Percentiles rank a stretch among this genome's conserved stretches.
Evolutionary conservation across 2,329 filamentous ascomycete genomes (phyloP).

Genomic region (Fusarium falciforme): DNA sequence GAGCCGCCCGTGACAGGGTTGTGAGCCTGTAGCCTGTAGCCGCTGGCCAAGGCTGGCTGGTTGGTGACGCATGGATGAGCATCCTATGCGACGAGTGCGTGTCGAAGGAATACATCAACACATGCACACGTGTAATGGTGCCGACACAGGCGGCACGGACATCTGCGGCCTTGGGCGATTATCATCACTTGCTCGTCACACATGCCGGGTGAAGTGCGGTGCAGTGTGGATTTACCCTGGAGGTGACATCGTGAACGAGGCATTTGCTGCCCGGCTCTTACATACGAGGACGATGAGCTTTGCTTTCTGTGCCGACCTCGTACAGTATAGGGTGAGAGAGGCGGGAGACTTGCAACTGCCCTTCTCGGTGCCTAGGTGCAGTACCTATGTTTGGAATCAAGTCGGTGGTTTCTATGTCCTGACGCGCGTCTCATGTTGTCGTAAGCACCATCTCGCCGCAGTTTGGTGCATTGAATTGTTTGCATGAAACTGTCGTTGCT

Average conservation of each 20-base stretch:
- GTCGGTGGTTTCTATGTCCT: background rate
- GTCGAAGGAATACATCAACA: conserved; percentile 19
- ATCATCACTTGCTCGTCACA: background rate
- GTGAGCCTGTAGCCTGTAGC: background rate
- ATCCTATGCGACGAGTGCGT: conserved; percentile 23
- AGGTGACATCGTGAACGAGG: conserved; percentile 23
- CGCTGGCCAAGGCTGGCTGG: background rate
- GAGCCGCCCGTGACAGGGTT: conserved; percentile 14
- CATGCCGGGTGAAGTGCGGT: conserved; percentile 10
- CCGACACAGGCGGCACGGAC: background rate
- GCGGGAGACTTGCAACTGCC: background rate
- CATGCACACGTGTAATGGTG: conserved; percentile 32
- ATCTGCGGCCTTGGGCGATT: conserved; percentile 7
- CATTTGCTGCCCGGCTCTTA: background rate
- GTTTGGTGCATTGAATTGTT: background rate
- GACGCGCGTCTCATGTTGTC: background rate
- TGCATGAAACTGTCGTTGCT: conserved; percentile 5
- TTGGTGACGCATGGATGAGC: conserved; percentile 29
- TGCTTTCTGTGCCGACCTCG: background rate
- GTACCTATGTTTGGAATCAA: background rate
- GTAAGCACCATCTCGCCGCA: background rate
- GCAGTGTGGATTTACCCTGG: conserved; percentile 27
- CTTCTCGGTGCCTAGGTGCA: background rate
- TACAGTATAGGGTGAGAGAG: conserved; percentile 1
- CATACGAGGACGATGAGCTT: background rate